Evolutionary conservation across 2,329 filamentous ascomycete species (phyloP).

Genomic region (Phialophora tarda): DNA sequence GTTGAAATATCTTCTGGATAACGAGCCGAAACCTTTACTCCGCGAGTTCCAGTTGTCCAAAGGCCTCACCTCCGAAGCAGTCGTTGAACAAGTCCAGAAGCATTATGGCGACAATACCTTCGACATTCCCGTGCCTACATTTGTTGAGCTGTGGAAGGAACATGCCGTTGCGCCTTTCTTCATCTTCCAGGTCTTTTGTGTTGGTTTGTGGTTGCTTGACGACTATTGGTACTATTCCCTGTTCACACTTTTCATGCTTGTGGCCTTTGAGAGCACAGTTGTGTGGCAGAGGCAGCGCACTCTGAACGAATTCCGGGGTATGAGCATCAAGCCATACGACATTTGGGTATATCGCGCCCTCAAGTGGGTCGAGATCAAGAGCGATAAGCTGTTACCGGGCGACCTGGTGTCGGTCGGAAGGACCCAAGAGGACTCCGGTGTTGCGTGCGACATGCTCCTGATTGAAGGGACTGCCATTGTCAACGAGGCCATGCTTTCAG

Average conservation of each 20-base stretch:
- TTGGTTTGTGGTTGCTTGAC: slow-evolving; percentile 96
- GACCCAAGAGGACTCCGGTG: slow-evolving; percentile 95
- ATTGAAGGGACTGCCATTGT: slow-evolving; percentile 96
- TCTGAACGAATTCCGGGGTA: slow-evolving; percentile 92
- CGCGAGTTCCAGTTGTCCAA: slow-evolving; percentile 77
- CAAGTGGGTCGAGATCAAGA: slow-evolving; percentile 86
- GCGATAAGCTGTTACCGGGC: slow-evolving; percentile 89
- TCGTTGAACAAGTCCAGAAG: slow-evolving; percentile 79
- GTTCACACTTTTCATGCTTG: slow-evolving; percentile 98
- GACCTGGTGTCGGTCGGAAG: slow-evolving; percentile 90
- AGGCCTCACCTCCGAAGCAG: slow-evolving; percentile 74
- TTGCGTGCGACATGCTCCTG: slow-evolving; percentile 95
- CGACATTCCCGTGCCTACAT: slow-evolving; percentile 95
- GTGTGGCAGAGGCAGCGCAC: slow-evolving; percentile 99
- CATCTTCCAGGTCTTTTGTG: slow-evolving; percentile 98
- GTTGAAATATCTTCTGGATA: slow-evolving; percentile 81
- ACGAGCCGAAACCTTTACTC: slow-evolving; percentile 79
- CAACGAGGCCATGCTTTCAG: slow-evolving; percentile 98
- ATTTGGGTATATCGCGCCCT: slow-evolving; percentile 87
- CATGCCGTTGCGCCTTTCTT: slow-evolving; percentile 99
- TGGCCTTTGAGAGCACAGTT: slow-evolving; percentile 96
- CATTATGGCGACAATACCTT: slow-evolving; percentile 97
- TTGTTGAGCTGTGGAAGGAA: slow-evolving; percentile 95
- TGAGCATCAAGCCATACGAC: slow-evolving; percentile 99
- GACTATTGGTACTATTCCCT: slow-evolving; percentile 99